These are phyloP conservation scores for Pleomassaria siparia DNA, from an alignment of 2,329 filamentous ascomycete species.

Conservation along the genomic window DNA sequence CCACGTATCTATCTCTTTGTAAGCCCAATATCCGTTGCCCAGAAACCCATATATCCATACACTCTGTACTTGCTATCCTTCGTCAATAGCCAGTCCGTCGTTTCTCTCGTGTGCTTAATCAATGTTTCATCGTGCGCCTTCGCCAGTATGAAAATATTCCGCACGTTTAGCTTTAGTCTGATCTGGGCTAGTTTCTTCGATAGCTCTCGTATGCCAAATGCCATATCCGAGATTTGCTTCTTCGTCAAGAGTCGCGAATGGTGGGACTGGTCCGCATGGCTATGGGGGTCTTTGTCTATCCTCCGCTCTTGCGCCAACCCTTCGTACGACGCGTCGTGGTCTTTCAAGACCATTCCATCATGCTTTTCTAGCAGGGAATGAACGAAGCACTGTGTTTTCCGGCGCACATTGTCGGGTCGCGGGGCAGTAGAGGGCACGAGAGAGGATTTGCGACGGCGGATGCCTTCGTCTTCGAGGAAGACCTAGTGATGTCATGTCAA, in stretches of 20 bases:
- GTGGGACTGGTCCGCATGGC: slow-evolving; percentile 41
- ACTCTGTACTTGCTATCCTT: slow-evolving; percentile 73
- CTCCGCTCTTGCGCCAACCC: slow-evolving; percentile 37
- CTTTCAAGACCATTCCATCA: slow-evolving; percentile 29
- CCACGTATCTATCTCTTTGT: slow-evolving; percentile 58
- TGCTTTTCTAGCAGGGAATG: slow-evolving; percentile 59
- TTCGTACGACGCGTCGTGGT: slow-evolving; percentile 33
- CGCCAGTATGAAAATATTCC: slow-evolving; percentile 82
- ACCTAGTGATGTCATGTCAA: slow-evolving; percentile 47
- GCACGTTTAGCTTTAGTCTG: slow-evolving; percentile 77
- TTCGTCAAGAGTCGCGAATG: slow-evolving; percentile 84
- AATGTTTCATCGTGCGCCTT: slow-evolving; percentile 87
- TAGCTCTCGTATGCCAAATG: slow-evolving; percentile 88
- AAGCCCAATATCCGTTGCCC: neutral
- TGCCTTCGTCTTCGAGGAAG: slow-evolving; percentile 55
- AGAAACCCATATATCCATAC: slow-evolving; percentile 45
- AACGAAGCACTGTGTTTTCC: slow-evolving; percentile 61
- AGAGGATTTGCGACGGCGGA: slow-evolving; percentile 62
- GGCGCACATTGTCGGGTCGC: slow-evolving; percentile 39
- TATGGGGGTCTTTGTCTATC: slow-evolving; percentile 47
- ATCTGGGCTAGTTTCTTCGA: slow-evolving; percentile 84
- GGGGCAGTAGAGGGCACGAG: slow-evolving; percentile 49
- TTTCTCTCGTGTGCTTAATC: slow-evolving; percentile 73
- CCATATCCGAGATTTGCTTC: slow-evolving; percentile 94
- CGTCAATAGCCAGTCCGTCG: slow-evolving; percentile 79